phyloP scores from a whole-genome alignment of 148 eudicot species.

The Rhododendron griersonianum region DNA sequence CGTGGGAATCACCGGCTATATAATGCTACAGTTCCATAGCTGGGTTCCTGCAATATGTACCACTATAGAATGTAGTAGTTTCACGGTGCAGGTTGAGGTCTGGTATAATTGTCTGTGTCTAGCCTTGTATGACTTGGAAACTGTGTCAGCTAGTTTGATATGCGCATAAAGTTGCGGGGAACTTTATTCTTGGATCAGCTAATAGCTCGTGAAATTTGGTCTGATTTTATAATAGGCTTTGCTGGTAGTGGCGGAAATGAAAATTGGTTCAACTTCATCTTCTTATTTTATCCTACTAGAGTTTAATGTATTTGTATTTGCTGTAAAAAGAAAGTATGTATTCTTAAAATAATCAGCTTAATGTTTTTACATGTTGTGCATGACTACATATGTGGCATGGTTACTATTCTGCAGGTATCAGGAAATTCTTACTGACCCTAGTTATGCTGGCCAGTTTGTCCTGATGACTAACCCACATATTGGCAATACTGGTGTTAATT shows the following conservation, averaged over 20 bases:
- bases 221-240: not conserved
- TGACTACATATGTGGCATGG: not conserved
- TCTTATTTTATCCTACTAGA: not conserved
- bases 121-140: not conserved
- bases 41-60: not conserved
- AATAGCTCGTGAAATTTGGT: not conserved
- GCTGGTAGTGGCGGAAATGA: not conserved
- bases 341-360: not conserved
- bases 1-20: not conserved
- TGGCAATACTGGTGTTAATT: slow-evolving; percentile 94
- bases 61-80: not conserved
- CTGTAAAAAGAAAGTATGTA: not conserved
- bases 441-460: slow-evolving; percentile 99
- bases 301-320: not conserved
- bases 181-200: not conserved
- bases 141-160: not conserved
- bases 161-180: not conserved
- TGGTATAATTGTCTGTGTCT: not conserved
- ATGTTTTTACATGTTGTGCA: not conserved
- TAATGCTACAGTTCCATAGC: not conserved
- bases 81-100: not conserved
- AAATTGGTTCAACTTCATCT: not conserved
- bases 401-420: slow-evolving; percentile 57
- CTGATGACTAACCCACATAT: slow-evolving; percentile 97
- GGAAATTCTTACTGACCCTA: slow-evolving; percentile 96